phyloP scores from a whole-genome alignment of 1,139 yeast species.

The Pichia sp. region DNA sequence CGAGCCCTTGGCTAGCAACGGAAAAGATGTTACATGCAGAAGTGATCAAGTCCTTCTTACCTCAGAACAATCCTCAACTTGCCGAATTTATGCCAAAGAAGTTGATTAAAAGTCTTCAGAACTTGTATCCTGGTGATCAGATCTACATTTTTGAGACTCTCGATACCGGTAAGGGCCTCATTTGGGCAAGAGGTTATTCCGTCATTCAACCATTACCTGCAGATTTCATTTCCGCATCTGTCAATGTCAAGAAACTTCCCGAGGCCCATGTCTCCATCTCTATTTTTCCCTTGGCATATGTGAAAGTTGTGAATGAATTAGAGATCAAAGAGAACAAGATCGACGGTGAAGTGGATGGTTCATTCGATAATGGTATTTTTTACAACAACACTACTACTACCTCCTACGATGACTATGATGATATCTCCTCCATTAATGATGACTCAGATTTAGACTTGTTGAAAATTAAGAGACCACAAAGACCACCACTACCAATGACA shows the following conservation, averaged over 20 bases:
- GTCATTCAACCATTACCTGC: constrained; percentile 58
- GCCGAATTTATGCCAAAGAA: constrained; percentile 10
- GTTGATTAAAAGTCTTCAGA: constrained; percentile 31
- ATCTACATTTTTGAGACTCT: constrained; percentile 69
- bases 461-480: constrained; percentile 12
- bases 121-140: constrained; percentile 76
- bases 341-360: constrained; percentile 19
- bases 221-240: constrained; percentile 56
- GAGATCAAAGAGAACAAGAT: constrained; percentile 12
- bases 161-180: not conserved
- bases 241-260: constrained; percentile 57
- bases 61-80: constrained; percentile 29
- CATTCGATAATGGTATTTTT: constrained; percentile 26
- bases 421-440: constrained; percentile 2
- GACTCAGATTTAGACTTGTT: constrained; percentile 3
- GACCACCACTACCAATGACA: constrained; percentile 49
- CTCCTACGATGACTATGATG: constrained; percentile 12
- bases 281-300: constrained; percentile 55
- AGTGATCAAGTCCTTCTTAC: constrained; percentile 53
- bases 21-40: constrained; percentile 11
- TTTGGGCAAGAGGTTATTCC: constrained; percentile 77
- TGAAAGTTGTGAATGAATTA: constrained; percentile 32
- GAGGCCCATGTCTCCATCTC: constrained; percentile 43
- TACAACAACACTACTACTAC: constrained; percentile 23
- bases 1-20: constrained; percentile 9